Evolutionary conservation across 495 filamentous ascomycete species (phyloP).

Genomic region (Neurospora sp.): DNA sequence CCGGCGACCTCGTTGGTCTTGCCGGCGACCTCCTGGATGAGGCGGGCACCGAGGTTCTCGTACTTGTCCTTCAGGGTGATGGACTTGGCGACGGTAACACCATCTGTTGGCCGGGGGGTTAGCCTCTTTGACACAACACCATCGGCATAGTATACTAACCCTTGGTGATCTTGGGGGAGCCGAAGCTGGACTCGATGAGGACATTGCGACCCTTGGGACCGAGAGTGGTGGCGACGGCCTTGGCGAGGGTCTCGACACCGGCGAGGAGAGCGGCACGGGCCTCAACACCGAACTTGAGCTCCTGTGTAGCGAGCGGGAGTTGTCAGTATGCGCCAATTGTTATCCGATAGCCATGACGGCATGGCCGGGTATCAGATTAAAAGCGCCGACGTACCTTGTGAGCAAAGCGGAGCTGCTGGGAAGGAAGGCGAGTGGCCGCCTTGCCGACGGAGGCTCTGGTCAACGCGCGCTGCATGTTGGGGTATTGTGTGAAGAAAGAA

Average conservation of each 20-base stretch:
- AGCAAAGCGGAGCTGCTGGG: conserved; percentile 81
- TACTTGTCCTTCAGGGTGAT: conserved; percentile 97
- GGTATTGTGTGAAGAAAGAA: conserved; percentile 6
- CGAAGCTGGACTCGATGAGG: conserved; percentile 92
- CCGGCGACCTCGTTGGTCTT: conserved; percentile 99
- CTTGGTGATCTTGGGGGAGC: conserved; percentile 98
- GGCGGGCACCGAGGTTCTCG: conserved; percentile 94
- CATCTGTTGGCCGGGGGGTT: conserved; percentile 46
- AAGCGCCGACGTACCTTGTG: conserved; percentile 64
- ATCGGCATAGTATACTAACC: conserved; percentile 42
- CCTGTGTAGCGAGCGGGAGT: conserved; percentile 38
- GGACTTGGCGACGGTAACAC: conserved; percentile 88
- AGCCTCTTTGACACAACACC: neutral
- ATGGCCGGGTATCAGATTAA: neutral
- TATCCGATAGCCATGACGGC: conserved; percentile 3
- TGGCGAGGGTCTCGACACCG: conserved; percentile 94
- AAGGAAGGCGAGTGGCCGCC: conserved; percentile 47
- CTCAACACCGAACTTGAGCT: conserved; percentile 97
- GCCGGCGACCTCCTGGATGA: conserved; percentile 94
- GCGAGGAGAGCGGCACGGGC: conserved; percentile 77
- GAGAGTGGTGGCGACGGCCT: conserved; percentile 90
- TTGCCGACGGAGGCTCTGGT: conserved; percentile 50
- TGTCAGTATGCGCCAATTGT: conserved; percentile 4
- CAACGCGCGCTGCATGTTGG: conserved; percentile 38
- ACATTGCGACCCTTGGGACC: conserved; percentile 98